Conservation (phyloP, 1,139 yeast species). For the Diutina scorzettiae region DNA sequence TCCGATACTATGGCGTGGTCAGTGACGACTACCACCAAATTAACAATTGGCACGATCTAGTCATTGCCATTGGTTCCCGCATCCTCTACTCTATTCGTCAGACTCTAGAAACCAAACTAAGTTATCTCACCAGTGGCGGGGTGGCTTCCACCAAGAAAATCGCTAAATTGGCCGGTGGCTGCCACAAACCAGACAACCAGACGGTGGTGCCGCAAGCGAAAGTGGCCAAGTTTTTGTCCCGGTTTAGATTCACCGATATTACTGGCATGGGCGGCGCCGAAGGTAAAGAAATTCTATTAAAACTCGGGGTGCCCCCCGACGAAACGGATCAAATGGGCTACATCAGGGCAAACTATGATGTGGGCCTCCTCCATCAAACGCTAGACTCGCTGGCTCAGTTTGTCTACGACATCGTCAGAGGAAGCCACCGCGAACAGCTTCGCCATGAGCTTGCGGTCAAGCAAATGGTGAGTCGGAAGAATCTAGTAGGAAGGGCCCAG, state of each 20-base stretch:
- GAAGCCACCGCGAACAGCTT: slow-evolving; percentile 42
- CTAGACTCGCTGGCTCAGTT: slow-evolving; percentile 30
- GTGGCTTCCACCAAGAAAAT: slow-evolving; percentile 62
- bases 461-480: slow-evolving; percentile 83
- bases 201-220: slow-evolving; percentile 50
- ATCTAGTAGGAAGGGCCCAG: slow-evolving; percentile 45
- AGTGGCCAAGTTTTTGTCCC: slow-evolving; percentile 39
- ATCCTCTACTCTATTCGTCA: slow-evolving; percentile 42
- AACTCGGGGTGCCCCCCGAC: slow-evolving; percentile 32
- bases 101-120: slow-evolving; percentile 40
- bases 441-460: slow-evolving; percentile 52
- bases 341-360: slow-evolving; percentile 34
- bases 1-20: background rate
- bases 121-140: slow-evolving; percentile 89
- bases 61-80: slow-evolving; percentile 54
- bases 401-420: slow-evolving; percentile 53
- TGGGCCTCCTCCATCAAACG: slow-evolving; percentile 21
- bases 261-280: slow-evolving; percentile 88
- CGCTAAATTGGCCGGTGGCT: slow-evolving; percentile 87
- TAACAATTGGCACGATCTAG: slow-evolving; percentile 78
- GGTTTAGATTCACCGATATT: slow-evolving; percentile 59
- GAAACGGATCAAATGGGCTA: slow-evolving; percentile 27
- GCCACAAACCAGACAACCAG: slow-evolving; percentile 75
- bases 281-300: slow-evolving; percentile 48
- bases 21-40: background rate